Evolutionary conservation across 2,329 filamentous ascomycete species (phyloP), one percentile per base, ranked within the genome.

Genomic region (Chaetoscypha palmicola): DNA sequence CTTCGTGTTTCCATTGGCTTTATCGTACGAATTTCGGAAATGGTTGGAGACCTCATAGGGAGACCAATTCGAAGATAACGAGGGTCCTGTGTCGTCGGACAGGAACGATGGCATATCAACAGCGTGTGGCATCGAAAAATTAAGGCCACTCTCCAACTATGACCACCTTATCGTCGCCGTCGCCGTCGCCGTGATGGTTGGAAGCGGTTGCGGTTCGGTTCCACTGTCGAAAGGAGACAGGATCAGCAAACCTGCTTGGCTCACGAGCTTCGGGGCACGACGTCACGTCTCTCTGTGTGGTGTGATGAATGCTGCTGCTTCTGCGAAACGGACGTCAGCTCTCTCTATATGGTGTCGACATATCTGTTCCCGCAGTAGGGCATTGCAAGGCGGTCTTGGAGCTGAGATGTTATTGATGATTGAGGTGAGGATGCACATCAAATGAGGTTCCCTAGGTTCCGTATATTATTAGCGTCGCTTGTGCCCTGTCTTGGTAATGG

Each of bases 31-130:
- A 26, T 53, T 52, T 43, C 59, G 54, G 59, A 62, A 44, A 61
- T 60, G 49, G 63, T 58, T 58, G 61, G 64, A 60, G 58, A 65
- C 58, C 56, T 62, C 59, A 42, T 58, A 55, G 16, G 48, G 52
- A 17, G 52, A 49, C 14, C 56, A 54, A 47, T 43, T 58, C 40
- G 56, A 47, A 41, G 58, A 56, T 38, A 54, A 48, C 49, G 54
- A 54, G 26, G 48, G 53, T 44, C 55, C 59, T 44, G 56, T 53
- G 52, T 68, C 62, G 58, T 70, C 68, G 58, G 67, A 62, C 60
- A 70, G 60, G 61, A 71, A 66, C 53, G 68, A 68, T 62, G 72
- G 70, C 73, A 76, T 76, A 51, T 68, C 68, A 60, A 68, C 57
- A 49, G 60, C 60, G 62, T 68, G 62, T 59, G 67, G 64, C 66